Evolutionary conservation across 2,329 filamentous ascomycete species (phyloP).

Genomic region (Catunica adiposa): DNA sequence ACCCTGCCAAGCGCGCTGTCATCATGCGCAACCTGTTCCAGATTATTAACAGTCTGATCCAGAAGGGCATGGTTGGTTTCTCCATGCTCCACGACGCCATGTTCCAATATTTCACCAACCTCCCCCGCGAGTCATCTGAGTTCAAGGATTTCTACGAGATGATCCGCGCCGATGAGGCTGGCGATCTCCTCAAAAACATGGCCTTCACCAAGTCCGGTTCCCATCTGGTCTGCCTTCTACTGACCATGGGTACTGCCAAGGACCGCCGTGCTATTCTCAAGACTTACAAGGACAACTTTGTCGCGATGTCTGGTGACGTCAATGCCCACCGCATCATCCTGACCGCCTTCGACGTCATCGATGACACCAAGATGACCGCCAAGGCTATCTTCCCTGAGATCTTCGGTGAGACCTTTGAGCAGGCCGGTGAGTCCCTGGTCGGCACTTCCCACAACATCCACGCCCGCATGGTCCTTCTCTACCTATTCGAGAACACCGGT

Average conservation of each 20-base stretch:
- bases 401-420: constrained; percentile 51
- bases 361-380: constrained; percentile 77
- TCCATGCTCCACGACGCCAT: constrained; percentile 97
- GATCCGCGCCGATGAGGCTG: constrained; percentile 79
- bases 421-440: constrained; percentile 46
- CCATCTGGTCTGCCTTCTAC: constrained; percentile 59
- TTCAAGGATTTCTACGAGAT: constrained; percentile 77
- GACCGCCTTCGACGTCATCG: constrained; percentile 75
- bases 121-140: constrained; percentile 61
- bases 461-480: constrained; percentile 54
- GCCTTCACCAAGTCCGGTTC: constrained; percentile 87
- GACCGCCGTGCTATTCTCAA: constrained; percentile 80
- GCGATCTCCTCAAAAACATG: constrained; percentile 84
- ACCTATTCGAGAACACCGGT: constrained; percentile 56
- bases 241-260: constrained; percentile 79
- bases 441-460: constrained; percentile 48
- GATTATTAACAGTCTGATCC: constrained; percentile 79
- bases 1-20: constrained; percentile 70
- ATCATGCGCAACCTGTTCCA: constrained; percentile 76
- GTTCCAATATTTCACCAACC: constrained; percentile 84
- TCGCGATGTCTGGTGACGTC: constrained; percentile 66
- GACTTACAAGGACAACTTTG: constrained; percentile 77
- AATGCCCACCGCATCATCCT: constrained; percentile 70
- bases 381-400: constrained; percentile 83
- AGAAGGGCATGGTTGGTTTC: constrained; percentile 94